A percentile compares a stretch with the other conserved stretches of the same genome.
Conservation (phyloP, 2,329 filamentous ascomycete genomes). For the Talaromyces sp. region DNA sequence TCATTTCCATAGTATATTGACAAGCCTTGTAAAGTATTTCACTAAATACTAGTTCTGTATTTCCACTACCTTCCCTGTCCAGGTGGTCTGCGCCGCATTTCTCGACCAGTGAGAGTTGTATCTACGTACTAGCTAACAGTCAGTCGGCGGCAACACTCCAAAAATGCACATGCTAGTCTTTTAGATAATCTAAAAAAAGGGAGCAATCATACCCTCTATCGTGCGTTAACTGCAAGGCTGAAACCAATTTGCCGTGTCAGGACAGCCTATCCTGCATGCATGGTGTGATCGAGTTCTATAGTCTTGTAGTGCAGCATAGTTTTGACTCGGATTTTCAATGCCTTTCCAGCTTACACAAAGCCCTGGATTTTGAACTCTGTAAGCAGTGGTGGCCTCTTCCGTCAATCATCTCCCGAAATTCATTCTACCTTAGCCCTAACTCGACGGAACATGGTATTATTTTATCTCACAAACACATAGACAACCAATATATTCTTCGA, state of each 20-base stretch:
- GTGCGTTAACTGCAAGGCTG: not conserved
- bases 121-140: too few species aligned
- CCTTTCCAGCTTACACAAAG: not conserved
- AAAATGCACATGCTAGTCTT: not conserved
- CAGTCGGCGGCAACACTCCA: not conserved
- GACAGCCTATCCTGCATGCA: not conserved
- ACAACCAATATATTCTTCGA: not conserved
- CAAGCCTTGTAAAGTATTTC: not conserved
- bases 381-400: not conserved
- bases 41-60: constrained; percentile 10
- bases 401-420: not conserved
- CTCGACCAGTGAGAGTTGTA: not conserved
- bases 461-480: not conserved
- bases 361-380: not conserved
- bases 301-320: not conserved
- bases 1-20: not conserved
- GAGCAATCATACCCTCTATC: not conserved
- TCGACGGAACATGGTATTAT: not conserved
- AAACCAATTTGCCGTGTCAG: not conserved
- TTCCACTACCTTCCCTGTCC: constrained; percentile 14
- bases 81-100: constrained; percentile 1
- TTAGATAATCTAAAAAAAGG: not conserved
- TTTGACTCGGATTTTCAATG: not conserved
- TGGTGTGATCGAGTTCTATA: not conserved
- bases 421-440: not conserved